Evolutionary conservation across 2,329 filamentous ascomycete species (phyloP), one percentile per base, ranked within the genome.

Genomic region (Aspergillus ochraceoroseus): DNA sequence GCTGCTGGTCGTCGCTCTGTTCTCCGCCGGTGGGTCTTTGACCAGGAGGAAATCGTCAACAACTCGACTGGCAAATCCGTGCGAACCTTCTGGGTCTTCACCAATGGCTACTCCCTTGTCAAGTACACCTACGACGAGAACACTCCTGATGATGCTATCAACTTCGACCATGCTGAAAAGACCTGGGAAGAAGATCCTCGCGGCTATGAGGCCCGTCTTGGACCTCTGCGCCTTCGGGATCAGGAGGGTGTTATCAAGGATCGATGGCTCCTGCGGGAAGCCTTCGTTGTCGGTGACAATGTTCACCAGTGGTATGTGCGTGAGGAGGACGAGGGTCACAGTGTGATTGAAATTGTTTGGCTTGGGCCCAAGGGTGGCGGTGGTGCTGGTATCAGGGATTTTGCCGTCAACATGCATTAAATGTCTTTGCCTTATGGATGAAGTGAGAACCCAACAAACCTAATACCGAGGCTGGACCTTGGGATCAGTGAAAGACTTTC

Each of bases 301-400:
- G 65, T 69, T 8, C 65, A 69, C 49, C 66, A 68, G 40, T 61
- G 63, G 48, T 69, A 69, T 44, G 55, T 61, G 25, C 60, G 63
- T 27, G 63, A 68, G 46, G 61, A 64, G 45, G 57, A 61, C 43
- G 59, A 65, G 29, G 59, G 57, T 41, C 65, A 66, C 55, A 67
- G 64, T 39, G 52, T 68, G 25, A 67, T 69, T 42, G 66, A 69
- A 45, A 57, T 69, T 14, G 65, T 69, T 23, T 69, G 66, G 66
- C 60, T 69, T 36, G 63, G 63, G 25, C 60, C 64, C 39, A 59
- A 63, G 51, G 59, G 58, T 36, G 62, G 61, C 33, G 62, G 60
- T 42, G 62, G 61, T 38, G 61, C 56, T 32, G 62, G 60, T 51
- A 42, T 64, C 31, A 56, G 51, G 37, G 58, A 59, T 44, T 55